phyloP scores from a whole-genome alignment of 2,329 filamentous ascomycete species.

The Paracoccidioides lutzii region DNA sequence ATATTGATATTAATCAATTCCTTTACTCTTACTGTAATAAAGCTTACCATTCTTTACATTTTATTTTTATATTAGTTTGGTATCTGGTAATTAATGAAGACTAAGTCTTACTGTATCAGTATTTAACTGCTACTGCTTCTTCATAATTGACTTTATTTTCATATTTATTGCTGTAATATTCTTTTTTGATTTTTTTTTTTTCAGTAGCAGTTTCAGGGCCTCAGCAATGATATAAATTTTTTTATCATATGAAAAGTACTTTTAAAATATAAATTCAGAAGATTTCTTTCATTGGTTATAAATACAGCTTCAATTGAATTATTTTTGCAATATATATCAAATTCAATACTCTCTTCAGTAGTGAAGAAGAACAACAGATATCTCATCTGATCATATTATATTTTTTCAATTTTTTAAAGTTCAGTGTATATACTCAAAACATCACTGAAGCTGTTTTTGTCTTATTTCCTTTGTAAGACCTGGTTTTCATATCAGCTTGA shows the following conservation, averaged over 20 bases:
- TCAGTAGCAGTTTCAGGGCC: constrained; percentile 8
- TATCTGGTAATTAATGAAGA: constrained; percentile 5
- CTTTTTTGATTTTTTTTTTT: constrained; percentile 11
- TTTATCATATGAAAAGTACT: constrained; percentile 18
- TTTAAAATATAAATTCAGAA: constrained; percentile 20
- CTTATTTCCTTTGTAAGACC: constrained; percentile 6
- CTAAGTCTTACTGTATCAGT: constrained; percentile 10
- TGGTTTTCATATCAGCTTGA: constrained; percentile 11
- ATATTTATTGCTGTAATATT: constrained; percentile 13
- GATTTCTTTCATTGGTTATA: constrained; percentile 9
- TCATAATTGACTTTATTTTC: constrained; percentile 5
- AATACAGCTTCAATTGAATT: constrained; percentile 8
- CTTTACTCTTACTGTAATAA: constrained; percentile 5
- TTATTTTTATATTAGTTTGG: constrained; percentile 10
- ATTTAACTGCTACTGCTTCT: constrained; percentile 11
- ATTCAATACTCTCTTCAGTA: constrained; percentile 5
- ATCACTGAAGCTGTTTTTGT: constrained; percentile 7
- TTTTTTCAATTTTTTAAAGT: constrained; percentile 14
- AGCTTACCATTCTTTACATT: constrained; percentile 10
- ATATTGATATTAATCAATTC: constrained; percentile 1
- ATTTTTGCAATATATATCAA: constrained; percentile 7
- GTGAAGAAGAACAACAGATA: constrained; percentile 9
- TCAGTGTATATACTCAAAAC: constrained; percentile 10
- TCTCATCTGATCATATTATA: constrained; percentile 15
- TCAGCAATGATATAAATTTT: constrained; percentile 17